Base-by-base conservation (phyloP, 805 yeast species). In the Spathaspora passalidarum region DNA sequence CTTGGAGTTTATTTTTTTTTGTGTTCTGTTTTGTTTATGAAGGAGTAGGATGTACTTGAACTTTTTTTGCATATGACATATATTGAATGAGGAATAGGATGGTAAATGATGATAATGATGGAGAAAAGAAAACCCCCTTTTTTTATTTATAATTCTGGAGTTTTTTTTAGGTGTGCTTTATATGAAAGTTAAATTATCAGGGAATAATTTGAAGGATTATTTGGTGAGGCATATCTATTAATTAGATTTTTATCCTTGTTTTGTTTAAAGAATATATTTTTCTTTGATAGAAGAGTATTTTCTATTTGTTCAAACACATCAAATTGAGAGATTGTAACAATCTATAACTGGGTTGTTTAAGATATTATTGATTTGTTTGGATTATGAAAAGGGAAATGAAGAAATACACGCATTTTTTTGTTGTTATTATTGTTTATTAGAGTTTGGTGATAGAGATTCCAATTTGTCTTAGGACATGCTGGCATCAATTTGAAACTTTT, bases 231-330 rank as follows among this genome's bases (percentile, higher is more conserved):
- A 29, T 29, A 29, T 29, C 34, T 29, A 3, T 13, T 10, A 29
- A 29, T 29, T 29, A 13, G 17, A 29, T 16, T 5, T 36, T 36
- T 11, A 11, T 22, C 38, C 38, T 36, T 18, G 14, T 36, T 36
- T 11, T 20, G 20, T 34, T 34, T 19, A 34, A 18, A 34, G 23
- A 20, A 36, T 17, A 2, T 36, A 17, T 10, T 36, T 22, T 36
- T 16, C 38, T 36, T 36, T 36, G 38, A 36, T 36, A 36, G 38
- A 36, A 36, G 38, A 36, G 38, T 36, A 36, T 36, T 29, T 29
- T 29, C 34, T 3, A n/a, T 29, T 29, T 29, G 34, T 29, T 6
- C n/a, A n/a, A n/a, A n/a, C n/a, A n/a, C n/a, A n/a, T n/a, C n/a
- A 26, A 26, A 26, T 10, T 26, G 32, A 26, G 32, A 26, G 32